Percentiles rank a stretch among this genome's conserved stretches.
These are phyloP conservation scores for Clarkia xantiana DNA, from an alignment of 345 rosid species.

Conservation along the genomic window DNA sequence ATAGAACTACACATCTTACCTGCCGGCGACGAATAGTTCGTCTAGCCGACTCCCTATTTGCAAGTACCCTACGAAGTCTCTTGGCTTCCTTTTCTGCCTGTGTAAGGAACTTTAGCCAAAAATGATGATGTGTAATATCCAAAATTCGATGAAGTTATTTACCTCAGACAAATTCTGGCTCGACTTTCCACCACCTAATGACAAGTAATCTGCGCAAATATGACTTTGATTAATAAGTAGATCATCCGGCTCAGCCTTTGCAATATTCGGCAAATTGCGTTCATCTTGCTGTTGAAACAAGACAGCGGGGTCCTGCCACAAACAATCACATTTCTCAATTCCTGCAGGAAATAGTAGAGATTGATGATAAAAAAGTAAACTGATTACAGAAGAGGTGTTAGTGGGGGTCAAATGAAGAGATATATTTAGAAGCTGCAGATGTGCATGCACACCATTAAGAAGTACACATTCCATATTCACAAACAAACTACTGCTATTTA, in stretches of 20 bases:
- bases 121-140: neutral
- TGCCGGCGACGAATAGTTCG: conserved; percentile 87
- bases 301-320: conserved; percentile 21
- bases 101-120: conserved; percentile 2
- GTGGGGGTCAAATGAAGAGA: too few relatives aligned
- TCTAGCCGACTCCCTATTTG: conserved; percentile 93
- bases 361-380: too few relatives aligned
- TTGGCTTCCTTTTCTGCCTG: conserved; percentile 86
- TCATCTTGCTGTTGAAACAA: conserved; percentile 13
- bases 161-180: conserved; percentile 79
- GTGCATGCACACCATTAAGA: too few relatives aligned
- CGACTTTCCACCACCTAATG: conserved; percentile 41
- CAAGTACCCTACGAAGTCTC: conserved; percentile 64
- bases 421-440: too few relatives aligned
- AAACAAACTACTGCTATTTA: too few relatives aligned
- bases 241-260: conserved; percentile 31
- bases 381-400: too few relatives aligned
- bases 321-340: too few relatives aligned
- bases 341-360: too few relatives aligned
- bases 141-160: neutral
- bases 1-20: conserved; percentile 29
- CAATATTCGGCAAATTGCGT: conserved; percentile 3
- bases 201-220: conserved; percentile 14
- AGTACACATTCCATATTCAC: too few relatives aligned
- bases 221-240: conserved; percentile 20